Evolutionary conservation across 306 rosid genomes (phyloP).

Genomic region (Vachellia pachyceras): DNA sequence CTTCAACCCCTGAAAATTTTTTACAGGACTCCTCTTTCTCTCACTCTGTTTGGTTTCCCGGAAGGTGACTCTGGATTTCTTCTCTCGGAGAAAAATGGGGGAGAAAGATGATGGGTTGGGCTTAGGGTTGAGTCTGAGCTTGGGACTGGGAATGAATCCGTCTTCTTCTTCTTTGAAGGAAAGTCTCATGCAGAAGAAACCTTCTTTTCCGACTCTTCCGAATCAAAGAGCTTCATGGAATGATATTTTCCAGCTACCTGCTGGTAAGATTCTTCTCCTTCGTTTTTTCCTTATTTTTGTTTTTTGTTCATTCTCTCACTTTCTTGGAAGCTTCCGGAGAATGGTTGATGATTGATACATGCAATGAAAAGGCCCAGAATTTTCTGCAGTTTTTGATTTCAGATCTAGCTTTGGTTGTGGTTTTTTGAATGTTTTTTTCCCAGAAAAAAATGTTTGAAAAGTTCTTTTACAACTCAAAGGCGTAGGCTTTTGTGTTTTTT

Average conservation of each 20-base stretch:
- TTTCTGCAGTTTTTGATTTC: background rate
- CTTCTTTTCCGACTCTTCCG: conserved; percentile 50
- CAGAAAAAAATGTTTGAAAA: background rate
- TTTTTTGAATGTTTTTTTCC: background rate
- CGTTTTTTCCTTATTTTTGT: background rate
- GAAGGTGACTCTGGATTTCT: background rate
- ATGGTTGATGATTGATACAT: background rate
- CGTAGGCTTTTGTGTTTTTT: background rate
- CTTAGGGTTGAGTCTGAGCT: conserved; percentile 61
- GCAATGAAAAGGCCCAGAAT: background rate
- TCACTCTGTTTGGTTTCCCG: background rate
- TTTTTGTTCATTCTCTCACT: background rate
- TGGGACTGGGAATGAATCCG: conserved; percentile 38
- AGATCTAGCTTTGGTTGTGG: background rate
- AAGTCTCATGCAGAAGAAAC: conserved; percentile 54
- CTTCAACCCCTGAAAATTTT: background rate
- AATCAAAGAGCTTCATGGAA: conserved; percentile 53
- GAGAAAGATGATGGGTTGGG: conserved; percentile 64
- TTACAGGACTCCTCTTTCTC: background rate
- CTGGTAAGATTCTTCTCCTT: too few relatives aligned
- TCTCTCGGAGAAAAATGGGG: conserved; percentile 45
- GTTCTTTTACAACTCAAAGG: background rate
- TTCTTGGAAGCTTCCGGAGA: background rate
- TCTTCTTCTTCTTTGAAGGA: conserved; percentile 37
- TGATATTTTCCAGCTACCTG: conserved; percentile 59